A percentile compares a stretch with the other conserved stretches of the same genome.
These are phyloP conservation scores for Raphanus raphanistrum DNA, from an alignment of 345 rosid genomes.

Conservation along the genomic window DNA sequence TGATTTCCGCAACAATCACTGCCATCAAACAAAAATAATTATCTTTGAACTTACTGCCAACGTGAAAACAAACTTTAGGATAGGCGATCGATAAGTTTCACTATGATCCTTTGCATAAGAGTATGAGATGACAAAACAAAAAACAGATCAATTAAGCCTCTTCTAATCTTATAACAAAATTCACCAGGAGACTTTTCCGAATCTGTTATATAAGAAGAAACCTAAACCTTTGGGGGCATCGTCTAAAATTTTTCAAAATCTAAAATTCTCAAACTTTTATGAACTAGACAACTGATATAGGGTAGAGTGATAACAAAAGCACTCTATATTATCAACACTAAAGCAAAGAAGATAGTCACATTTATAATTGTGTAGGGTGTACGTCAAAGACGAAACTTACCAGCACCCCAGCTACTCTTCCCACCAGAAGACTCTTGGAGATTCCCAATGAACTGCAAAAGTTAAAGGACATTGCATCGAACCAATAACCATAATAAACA, in stretches of 20 bases:
- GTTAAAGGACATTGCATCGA: background rate
- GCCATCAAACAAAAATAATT: conserved; percentile 29
- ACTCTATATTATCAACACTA: background rate
- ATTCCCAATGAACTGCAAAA: conserved; percentile 56
- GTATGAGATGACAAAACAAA: background rate
- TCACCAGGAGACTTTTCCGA: background rate
- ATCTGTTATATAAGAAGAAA: background rate
- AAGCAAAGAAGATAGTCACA: background rate
- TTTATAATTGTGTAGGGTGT: conserved; percentile 40
- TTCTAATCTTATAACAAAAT: background rate
- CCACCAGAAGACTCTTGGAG: conserved; percentile 76
- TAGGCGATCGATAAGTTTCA: background rate
- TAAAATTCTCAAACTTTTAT: too few relatives aligned
- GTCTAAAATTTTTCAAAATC: background rate
- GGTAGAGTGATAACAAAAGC: background rate
- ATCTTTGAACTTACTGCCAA: too few relatives aligned
- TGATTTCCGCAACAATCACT: conserved; percentile 67
- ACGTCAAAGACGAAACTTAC: conserved; percentile 46
- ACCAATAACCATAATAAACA: too few relatives aligned
- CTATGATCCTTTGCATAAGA: background rate
- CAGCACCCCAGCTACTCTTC: conserved; percentile 95
- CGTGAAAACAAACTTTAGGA: too few relatives aligned
- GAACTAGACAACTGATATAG: background rate
- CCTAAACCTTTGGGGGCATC: background rate
- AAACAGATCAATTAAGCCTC: background rate